These are phyloP conservation scores for Tricholoma flavovirens DNA, from an alignment of 768 basidiomycete genomes.

Conservation along the genomic window DNA sequence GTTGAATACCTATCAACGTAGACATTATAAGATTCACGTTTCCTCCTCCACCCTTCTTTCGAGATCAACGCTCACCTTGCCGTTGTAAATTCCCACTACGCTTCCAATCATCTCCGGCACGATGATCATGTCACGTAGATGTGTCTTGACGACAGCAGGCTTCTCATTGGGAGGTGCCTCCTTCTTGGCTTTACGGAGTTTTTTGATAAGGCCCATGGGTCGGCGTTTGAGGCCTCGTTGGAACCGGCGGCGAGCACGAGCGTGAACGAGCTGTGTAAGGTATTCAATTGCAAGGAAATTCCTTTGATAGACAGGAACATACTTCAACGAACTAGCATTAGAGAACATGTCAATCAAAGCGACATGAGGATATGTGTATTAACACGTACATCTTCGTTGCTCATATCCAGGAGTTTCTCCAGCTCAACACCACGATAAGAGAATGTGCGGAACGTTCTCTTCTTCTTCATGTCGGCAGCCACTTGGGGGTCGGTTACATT, in stretches of 20 bases:
- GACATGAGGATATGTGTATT: not conserved
- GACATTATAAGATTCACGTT: slow-evolving; percentile 2
- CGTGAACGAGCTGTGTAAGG: slow-evolving; percentile 78
- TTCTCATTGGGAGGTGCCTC: slow-evolving; percentile 99
- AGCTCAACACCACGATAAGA: slow-evolving; percentile 98
- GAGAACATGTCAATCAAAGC: not conserved
- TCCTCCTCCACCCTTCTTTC: not conserved
- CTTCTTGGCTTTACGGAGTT: slow-evolving; percentile 99
- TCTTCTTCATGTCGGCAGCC: slow-evolving; percentile 98
- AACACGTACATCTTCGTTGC: slow-evolving; percentile 84
- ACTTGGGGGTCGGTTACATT: slow-evolving; percentile 84
- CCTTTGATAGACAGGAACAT: slow-evolving; percentile 21
- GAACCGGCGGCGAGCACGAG: slow-evolving; percentile 98
- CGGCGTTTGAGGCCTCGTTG: slow-evolving; percentile 97
- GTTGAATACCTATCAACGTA: slow-evolving; percentile 67
- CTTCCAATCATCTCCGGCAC: slow-evolving; percentile 99
- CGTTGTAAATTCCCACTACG: slow-evolving; percentile 98
- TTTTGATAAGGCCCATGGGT: slow-evolving; percentile 99
- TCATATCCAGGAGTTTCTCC: slow-evolving; percentile 94
- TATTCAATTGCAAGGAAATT: slow-evolving; percentile 1
- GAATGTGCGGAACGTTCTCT: slow-evolving; percentile 98
- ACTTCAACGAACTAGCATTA: slow-evolving; percentile 72
- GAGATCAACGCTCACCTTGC: slow-evolving; percentile 53
- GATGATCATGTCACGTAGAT: slow-evolving; percentile 99
- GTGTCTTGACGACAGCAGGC: slow-evolving; percentile 97